Evolutionary conservation across 352 stramenopile species (phyloP), one percentile per base, ranked within the genome.

Genomic region (Phytophthora cactorum): DNA sequence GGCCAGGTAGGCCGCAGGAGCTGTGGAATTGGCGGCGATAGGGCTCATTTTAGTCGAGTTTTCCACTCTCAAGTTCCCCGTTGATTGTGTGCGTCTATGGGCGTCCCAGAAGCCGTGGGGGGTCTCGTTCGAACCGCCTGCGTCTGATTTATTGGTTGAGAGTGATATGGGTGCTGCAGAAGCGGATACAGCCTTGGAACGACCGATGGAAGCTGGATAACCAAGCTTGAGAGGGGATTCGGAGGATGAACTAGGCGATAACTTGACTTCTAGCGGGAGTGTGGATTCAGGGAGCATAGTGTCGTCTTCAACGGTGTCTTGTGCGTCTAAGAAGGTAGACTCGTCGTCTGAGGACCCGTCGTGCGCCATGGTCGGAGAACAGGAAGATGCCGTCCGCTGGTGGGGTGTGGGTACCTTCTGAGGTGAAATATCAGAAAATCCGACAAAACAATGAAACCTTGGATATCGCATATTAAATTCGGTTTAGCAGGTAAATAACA

Each of bases 31-130:
- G 2, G 45, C 4, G 25, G 45, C 3, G 39, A 49, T 56, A 63
- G 44, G 45, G 5, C 14, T 5, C 1, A 7, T 34, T 38, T 28
- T 36, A 43, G 50, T 28, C 41, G 54, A 43, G 12, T 11, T 15
- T 27, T 68, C 52, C 14, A 34, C 46, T 45, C 60, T 62, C 38
- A 92, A 67, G 32, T 88, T 78, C 9, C 66, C 53, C 11, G 74
- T 67, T 1, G 84, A 91, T 70, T 91, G 84, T 39, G 82, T 87
- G 50, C 84, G 84, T 52, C 84, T 75, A 17, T 51, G 62, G 29
- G 81, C 62, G 11, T 66, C 61, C 72, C 56, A 69, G 44, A 56
- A 45, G 31, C 31, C 52, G 9, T 22, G 45, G 10, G 32, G 11
- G 47, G 43, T 4, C 15, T 52, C 58, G n/a, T 66, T 60, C 7